Conservation (phyloP, 495 filamentous ascomycete genomes). For the Penicillium malachiteum region DNA sequence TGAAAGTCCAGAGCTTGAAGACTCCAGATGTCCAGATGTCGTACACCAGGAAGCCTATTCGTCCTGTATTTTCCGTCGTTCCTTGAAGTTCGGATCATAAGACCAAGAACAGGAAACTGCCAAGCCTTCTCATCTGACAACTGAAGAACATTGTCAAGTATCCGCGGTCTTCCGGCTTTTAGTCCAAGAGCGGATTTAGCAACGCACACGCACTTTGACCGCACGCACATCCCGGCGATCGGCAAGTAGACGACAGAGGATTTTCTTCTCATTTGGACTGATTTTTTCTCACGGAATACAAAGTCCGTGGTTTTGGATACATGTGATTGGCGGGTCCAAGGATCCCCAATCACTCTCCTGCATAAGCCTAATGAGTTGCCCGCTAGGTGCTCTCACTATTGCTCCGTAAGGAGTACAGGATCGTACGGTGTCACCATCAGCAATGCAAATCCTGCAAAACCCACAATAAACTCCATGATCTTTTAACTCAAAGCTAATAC, state of each 20-base stretch:
- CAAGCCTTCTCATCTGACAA: not conserved
- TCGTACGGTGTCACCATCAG: not conserved
- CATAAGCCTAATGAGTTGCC: not conserved
- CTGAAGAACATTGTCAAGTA: constrained; percentile 4
- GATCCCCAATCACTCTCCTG: not conserved
- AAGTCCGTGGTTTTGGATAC: not conserved
- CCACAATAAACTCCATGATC: too few relatives aligned
- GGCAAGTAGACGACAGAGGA: not conserved
- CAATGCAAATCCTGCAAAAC: too few relatives aligned
- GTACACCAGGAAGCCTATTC: too few relatives aligned
- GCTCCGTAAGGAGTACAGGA: not conserved
- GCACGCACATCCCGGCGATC: constrained; percentile 1
- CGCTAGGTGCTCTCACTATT: not conserved
- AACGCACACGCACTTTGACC: constrained; percentile 4
- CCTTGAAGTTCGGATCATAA: not conserved
- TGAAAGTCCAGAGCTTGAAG: too few relatives aligned
- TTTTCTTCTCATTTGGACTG: not conserved
- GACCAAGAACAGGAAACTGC: not conserved
- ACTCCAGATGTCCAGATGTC: too few relatives aligned
- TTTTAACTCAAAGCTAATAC: too few relatives aligned
- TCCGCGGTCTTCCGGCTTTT: constrained; percentile 26
- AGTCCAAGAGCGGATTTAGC: not conserved
- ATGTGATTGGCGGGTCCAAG: not conserved
- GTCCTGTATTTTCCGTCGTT: not conserved
- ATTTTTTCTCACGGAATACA: not conserved